Evolutionary conservation across 169 alveolate species (phyloP).

Genomic region (Cryptosporidium ryanae): DNA sequence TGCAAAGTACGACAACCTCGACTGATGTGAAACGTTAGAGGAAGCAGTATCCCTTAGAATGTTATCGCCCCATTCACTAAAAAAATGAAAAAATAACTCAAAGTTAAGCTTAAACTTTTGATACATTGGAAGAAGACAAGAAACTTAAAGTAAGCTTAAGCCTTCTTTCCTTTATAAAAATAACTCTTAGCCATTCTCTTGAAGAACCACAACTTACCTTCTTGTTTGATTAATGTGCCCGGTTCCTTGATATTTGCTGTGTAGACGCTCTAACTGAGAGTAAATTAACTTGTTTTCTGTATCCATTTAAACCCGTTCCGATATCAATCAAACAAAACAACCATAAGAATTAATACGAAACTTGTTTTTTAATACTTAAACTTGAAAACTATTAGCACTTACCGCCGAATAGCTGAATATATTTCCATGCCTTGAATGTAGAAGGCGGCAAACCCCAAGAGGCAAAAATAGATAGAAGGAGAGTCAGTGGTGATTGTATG

Average conservation of each 20-base stretch:
- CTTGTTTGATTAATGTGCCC: slow-evolving; percentile 92
- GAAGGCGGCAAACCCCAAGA: too few species aligned
- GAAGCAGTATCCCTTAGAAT: slow-evolving; percentile 93
- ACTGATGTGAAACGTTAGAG: slow-evolving; percentile 92
- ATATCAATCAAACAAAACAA: too few species aligned
- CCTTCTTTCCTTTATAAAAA: too few species aligned
- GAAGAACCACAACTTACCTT: slow-evolving; percentile 83
- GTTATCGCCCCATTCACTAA: slow-evolving; percentile 92
- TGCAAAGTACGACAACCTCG: slow-evolving; percentile 91
- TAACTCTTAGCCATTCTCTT: too few species aligned
- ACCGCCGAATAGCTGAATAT: too few species aligned
- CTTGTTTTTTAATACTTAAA: too few species aligned
- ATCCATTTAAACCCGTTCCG: slow-evolving; percentile 77
- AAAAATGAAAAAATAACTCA: not conserved
- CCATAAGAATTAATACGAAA: too few species aligned
- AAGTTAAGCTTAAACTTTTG: not conserved
- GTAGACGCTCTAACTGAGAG: slow-evolving; percentile 94
- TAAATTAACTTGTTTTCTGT: slow-evolving; percentile 88
- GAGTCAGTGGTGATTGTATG: too few species aligned
- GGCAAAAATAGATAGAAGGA: too few species aligned
- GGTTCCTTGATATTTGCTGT: slow-evolving; percentile 95
- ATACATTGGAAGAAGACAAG: not conserved
- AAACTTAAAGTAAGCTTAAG: too few species aligned
- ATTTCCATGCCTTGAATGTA: too few species aligned
- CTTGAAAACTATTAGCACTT: too few species aligned